Evolutionary conservation across 2,329 filamentous ascomycete species (phyloP).

Genomic region (Microdochium paspali): DNA sequence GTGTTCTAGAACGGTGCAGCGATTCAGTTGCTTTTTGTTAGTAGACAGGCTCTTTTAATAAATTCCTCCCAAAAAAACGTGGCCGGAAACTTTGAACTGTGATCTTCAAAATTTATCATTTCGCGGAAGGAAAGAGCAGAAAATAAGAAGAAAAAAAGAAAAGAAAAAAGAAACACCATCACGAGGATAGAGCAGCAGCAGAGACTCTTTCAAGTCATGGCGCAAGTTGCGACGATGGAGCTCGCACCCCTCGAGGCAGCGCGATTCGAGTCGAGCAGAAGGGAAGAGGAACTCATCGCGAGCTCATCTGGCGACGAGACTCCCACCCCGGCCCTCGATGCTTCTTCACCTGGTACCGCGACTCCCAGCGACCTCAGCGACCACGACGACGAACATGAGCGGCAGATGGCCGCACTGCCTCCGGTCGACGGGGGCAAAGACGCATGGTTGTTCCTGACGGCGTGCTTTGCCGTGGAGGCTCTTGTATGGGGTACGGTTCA

Average conservation of each 20-base stretch:
- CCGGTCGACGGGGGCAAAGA: conserved; percentile 20
- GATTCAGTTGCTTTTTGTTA: no score
- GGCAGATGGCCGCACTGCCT: conserved; percentile 8
- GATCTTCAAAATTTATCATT: no score
- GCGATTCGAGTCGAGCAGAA: no score
- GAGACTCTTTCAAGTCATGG: background rate
- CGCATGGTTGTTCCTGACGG: conserved; percentile 32
- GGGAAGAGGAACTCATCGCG: background rate
- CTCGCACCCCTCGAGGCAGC: no score
- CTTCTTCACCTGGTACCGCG: background rate
- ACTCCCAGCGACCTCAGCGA: background rate
- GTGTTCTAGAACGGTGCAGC: no score
- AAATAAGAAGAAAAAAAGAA: no score
- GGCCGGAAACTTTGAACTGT: no score
- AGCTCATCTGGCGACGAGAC: background rate
- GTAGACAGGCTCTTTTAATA: no score
- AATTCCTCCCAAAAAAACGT: no score
- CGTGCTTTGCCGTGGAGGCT: conserved; percentile 40
- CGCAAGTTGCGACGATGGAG: background rate
- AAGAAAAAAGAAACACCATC: no score
- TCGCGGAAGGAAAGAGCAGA: no score
- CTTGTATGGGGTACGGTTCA: conserved; percentile 38
- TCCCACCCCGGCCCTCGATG: background rate
- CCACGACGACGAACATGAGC: conserved; percentile 5
- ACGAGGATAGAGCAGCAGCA: no score